Evolutionary conservation across 495 filamentous ascomycete species (phyloP), one percentile per base, ranked within the genome.

Genomic region (Elasticomyces elasticus): DNA sequence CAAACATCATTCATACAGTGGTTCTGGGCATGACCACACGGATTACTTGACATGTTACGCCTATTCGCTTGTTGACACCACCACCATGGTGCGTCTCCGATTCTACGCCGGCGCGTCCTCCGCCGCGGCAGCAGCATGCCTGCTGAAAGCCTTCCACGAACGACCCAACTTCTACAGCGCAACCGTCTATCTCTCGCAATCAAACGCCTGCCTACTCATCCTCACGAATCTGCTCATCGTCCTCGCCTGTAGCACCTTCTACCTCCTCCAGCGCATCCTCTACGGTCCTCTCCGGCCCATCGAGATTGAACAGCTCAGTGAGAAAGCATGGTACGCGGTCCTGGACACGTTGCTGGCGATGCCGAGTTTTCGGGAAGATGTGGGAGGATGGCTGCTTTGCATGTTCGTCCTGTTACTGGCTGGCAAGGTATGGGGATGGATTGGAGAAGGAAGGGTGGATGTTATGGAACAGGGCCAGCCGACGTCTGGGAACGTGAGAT

Each of bases 341-440:
- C 95, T 89, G 22, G 92, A 98, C 67, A 97, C 92, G 58, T 90
- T 87, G 67, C 77, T 98, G 37, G 92, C 94, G 15, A 96, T 97
- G 91, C 95, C 91, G n/a, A 95, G 95, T 59, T 98, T 98, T 67
- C 78, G 92, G 20, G 92, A 95, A 51, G 87, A 95, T 65, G 79
- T 97, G 28, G 94, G 94, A 42, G 84, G 80, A 25, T 94, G 87
- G 80, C 95, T 97, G 63, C 69, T 97, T 47, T 79, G 92, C 59
- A 97, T 97, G 91, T 96, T 97, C 64, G 85, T 92, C 15, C 81
- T 81, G 31, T 76, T 97, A n/a, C 75, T 97, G 42, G 86, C 85
- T 25, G 89, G 88, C 40, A 96, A 95, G 69, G 89, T 97, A 40
- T 97, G 94, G 87, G 87, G 87, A 26, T 98, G 94, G 94, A 94